These are phyloP conservation scores for Trypanosoma conorhini DNA, from an alignment of 208 protist genomes.

Conservation along the genomic window DNA sequence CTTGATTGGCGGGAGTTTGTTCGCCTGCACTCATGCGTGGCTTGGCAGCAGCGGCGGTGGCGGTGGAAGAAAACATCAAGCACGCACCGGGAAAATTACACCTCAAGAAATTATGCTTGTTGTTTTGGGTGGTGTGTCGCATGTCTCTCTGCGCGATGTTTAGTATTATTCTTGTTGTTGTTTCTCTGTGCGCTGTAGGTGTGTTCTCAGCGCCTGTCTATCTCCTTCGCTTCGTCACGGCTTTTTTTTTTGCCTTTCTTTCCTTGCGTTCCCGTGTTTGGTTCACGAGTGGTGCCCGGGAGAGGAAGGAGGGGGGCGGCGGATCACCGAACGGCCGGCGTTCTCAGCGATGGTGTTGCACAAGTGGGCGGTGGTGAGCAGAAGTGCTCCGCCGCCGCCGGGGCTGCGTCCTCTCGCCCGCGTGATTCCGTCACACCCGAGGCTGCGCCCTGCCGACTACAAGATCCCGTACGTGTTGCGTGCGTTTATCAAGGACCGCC, in stretches of 20 bases:
- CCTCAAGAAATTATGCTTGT: not conserved
- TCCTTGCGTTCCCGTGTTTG: not conserved
- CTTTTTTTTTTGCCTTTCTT: conserved; percentile 3
- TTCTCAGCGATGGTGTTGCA: conserved; percentile 65
- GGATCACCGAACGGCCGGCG: not conserved
- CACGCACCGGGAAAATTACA: not conserved
- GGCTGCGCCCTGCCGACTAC: conserved; percentile 73
- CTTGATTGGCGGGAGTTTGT: not conserved
- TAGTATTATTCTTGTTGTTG: not conserved
- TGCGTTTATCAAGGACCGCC: conserved; percentile 83
- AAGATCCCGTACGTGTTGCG: conserved; percentile 88
- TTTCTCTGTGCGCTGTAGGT: not conserved
- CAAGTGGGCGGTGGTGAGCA: conserved; percentile 90
- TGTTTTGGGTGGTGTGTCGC: not conserved
- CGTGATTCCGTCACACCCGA: conserved; percentile 55
- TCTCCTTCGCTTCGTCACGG: not conserved
- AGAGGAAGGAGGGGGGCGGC: not conserved
- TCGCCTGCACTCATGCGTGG: not conserved
- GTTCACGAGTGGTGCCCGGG: no score
- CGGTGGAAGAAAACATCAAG: not conserved
- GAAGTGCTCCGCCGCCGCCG: conserved; percentile 58
- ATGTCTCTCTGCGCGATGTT: not conserved
- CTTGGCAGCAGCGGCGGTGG: not conserved
- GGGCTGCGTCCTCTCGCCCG: conserved; percentile 67
- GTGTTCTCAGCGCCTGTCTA: not conserved